Evolutionary conservation across 208 protist genomes (phyloP).

Genomic region (Polymyxa betae): DNA sequence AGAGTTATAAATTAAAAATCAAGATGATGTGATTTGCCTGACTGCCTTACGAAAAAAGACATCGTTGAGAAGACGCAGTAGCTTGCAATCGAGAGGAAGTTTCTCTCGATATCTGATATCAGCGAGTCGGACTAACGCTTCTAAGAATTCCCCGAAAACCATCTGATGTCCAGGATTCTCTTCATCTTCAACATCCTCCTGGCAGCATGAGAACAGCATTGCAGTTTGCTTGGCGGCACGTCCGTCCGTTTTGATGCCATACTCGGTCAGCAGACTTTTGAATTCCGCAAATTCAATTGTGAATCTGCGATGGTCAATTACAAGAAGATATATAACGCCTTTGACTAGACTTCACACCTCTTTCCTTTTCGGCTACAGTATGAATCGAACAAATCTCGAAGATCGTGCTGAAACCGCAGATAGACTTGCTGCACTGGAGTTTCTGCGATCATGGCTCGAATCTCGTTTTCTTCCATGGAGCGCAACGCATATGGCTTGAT

Average conservation of each 20-base stretch:
- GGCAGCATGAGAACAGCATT: too few relatives aligned
- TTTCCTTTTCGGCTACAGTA: background rate
- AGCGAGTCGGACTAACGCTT: background rate
- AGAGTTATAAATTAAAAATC: too few relatives aligned
- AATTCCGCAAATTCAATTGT: too few relatives aligned
- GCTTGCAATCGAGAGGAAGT: background rate
- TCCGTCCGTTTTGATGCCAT: too few relatives aligned
- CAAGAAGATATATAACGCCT: background rate
- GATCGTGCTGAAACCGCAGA: background rate
- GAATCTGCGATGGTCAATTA: too few relatives aligned
- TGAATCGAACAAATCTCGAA: background rate
- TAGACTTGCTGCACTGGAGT: background rate
- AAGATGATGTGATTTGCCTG: too few relatives aligned
- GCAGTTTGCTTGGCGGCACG: too few relatives aligned
- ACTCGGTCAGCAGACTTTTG: too few relatives aligned
- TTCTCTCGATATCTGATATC: background rate
- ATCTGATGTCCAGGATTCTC: background rate
- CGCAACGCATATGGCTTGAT: background rate
- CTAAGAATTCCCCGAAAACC: background rate
- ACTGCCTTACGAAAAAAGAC: background rate
- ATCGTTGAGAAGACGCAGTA: background rate
- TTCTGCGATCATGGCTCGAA: background rate
- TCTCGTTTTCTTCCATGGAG: background rate
- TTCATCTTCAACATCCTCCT: background rate
- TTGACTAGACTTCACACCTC: background rate